These are phyloP conservation scores for Komagataella populi DNA, from an alignment of 805 yeast species.

Conservation along the genomic window DNA sequence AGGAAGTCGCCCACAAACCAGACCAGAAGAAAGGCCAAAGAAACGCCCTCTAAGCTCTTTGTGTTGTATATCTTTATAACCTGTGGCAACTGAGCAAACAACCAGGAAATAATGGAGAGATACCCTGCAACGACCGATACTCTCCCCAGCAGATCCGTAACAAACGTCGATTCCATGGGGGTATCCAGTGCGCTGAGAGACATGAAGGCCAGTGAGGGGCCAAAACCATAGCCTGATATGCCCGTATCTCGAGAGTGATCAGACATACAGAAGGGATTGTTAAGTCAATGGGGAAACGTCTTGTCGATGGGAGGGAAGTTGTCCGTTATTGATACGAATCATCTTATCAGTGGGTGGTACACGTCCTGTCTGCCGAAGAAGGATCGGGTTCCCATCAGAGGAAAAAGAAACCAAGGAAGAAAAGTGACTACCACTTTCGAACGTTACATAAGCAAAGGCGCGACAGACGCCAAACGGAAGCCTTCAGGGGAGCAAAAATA, in stretches of 20 bases:
- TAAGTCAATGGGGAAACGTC: not conserved
- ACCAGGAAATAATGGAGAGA: conserved; percentile 44
- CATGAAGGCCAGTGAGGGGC: not conserved
- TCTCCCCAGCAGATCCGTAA: not conserved
- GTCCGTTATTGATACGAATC: not conserved
- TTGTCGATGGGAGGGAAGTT: not conserved
- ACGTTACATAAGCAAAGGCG: not conserved
- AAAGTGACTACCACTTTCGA: not conserved
- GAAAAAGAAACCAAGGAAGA: not conserved
- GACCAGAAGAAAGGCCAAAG: conserved; percentile 40
- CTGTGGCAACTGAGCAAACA: conserved; percentile 67
- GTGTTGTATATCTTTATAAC: conserved; percentile 41
- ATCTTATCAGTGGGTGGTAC: not conserved
- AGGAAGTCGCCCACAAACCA: conserved; percentile 58
- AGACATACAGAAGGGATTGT: not conserved
- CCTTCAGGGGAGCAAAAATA: not conserved
- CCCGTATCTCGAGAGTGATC: not conserved
- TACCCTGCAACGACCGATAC: conserved; percentile 11
- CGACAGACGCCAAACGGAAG: not conserved
- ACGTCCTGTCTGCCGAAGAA: not conserved
- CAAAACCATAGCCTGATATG: not conserved
- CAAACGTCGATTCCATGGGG: not conserved
- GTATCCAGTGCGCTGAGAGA: not conserved
- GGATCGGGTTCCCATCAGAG: not conserved
- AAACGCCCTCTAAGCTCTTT: conserved; percentile 56